phyloP scores from a whole-genome alignment of 306 rosid species.

The Notholithocarpus densiflorus region DNA sequence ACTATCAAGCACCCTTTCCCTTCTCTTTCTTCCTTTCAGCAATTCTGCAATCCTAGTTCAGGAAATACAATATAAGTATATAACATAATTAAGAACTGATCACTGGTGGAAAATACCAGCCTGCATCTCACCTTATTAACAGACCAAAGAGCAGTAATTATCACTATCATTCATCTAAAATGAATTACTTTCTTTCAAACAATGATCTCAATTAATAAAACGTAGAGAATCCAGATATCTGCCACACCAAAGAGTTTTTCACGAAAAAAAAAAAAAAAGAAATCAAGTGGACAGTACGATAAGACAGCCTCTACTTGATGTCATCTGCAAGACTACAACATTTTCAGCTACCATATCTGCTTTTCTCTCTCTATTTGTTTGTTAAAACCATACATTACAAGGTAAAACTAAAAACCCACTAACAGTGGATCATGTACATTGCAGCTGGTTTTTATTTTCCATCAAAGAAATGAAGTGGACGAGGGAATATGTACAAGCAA shows the following conservation, averaged over 20 bases:
- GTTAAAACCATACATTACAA: background rate
- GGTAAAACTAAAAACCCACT: background rate
- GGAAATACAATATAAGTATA: background rate
- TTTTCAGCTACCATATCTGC: background rate
- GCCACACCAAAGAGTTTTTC: background rate
- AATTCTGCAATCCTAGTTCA: constrained; percentile 78
- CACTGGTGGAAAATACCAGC: constrained; percentile 3
- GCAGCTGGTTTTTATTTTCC: background rate
- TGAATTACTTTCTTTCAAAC: background rate
- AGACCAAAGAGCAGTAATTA: background rate
- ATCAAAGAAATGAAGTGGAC: too few relatives aligned
- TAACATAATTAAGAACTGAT: background rate
- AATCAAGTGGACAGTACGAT: background rate
- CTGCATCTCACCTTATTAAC: background rate
- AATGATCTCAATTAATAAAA: background rate
- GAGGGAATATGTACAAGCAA: too few relatives aligned
- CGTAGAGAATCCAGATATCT: background rate
- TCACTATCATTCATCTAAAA: too few relatives aligned
- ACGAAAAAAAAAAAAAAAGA: background rate
- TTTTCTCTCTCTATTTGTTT: background rate
- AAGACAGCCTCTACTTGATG: too few relatives aligned
- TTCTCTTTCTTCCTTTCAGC: constrained; percentile 94
- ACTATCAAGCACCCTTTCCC: constrained; percentile 96
- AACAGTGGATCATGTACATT: background rate
- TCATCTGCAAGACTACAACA: too few relatives aligned